Evolutionary conservation across 495 filamentous ascomycete species (phyloP).

Genomic region (Xanthoparmelia taractica): DNA sequence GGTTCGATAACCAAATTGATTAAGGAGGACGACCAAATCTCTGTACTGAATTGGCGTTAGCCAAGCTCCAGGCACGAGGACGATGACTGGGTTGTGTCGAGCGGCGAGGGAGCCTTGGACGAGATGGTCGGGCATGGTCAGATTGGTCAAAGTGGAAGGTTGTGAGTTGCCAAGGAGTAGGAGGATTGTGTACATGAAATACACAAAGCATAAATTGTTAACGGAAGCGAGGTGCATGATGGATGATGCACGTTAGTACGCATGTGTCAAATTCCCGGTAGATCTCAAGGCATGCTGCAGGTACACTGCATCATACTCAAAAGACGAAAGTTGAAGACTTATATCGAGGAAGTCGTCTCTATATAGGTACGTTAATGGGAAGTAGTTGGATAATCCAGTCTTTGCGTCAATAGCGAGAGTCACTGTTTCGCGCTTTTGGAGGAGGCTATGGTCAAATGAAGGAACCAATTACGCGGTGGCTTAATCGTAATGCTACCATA

Average conservation of each 20-base stretch:
- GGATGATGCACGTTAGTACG: background rate
- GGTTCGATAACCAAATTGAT: slow-evolving; percentile 33
- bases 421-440: background rate
- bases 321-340: background rate
- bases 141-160: background rate
- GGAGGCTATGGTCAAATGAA: background rate
- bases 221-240: background rate
- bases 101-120: background rate
- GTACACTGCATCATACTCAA: background rate
- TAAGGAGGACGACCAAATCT: slow-evolving; percentile 33
- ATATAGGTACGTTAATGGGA: background rate
- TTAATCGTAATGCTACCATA: background rate
- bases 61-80: slow-evolving; percentile 46
- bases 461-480: background rate
- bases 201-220: background rate
- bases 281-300: background rate
- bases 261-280: background rate
- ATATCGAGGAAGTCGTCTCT: background rate
- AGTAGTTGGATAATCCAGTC: too few species aligned
- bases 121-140: background rate
- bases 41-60: slow-evolving; percentile 32
- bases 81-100: slow-evolving; percentile 21
- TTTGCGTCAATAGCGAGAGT: background rate
- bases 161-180: background rate
- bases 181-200: background rate